Conservation (phyloP, 108 stramenopile species). For the Craspedostauros australis region DNA sequence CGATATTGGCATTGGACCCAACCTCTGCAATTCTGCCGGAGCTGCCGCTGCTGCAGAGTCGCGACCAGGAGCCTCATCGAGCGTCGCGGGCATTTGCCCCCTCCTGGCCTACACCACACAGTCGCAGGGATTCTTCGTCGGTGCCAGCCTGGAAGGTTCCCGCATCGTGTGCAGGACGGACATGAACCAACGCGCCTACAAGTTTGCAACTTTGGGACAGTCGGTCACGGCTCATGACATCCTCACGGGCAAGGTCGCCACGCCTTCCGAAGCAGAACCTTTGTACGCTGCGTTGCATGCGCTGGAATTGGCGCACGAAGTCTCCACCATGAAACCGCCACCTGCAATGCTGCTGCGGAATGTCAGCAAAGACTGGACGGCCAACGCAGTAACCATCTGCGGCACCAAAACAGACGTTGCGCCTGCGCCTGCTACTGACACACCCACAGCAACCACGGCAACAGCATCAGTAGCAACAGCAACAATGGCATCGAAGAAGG, state of each 20-base stretch:
- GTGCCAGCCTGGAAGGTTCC: constrained; percentile 79
- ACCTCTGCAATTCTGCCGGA: too few species aligned
- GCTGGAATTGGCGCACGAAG: constrained; percentile 71
- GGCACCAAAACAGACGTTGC: constrained; percentile 46
- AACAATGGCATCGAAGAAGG: background rate
- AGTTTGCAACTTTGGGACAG: constrained; percentile 34
- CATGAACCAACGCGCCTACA: constrained; percentile 74
- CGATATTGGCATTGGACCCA: too few species aligned
- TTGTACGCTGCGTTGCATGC: constrained; percentile 70
- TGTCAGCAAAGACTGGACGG: background rate
- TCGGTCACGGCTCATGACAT: constrained; percentile 60
- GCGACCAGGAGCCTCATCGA: too few species aligned
- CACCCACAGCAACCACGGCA: background rate
- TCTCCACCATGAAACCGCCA: constrained; percentile 54
- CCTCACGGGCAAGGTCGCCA: constrained; percentile 59
- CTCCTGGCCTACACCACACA: constrained; percentile 87
- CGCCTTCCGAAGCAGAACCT: constrained; percentile 75
- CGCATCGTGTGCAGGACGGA: constrained; percentile 72
- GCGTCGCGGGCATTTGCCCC: constrained; percentile 48
- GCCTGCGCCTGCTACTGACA: background rate
- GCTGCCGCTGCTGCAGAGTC: too few species aligned
- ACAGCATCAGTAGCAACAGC: background rate
- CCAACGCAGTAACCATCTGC: constrained; percentile 22
- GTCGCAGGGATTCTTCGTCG: constrained; percentile 81
- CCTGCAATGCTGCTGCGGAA: too few species aligned